These are phyloP conservation scores for Boletus pseudopeckii DNA, from an alignment of 768 basidiomycete genomes.

Conservation along the genomic window DNA sequence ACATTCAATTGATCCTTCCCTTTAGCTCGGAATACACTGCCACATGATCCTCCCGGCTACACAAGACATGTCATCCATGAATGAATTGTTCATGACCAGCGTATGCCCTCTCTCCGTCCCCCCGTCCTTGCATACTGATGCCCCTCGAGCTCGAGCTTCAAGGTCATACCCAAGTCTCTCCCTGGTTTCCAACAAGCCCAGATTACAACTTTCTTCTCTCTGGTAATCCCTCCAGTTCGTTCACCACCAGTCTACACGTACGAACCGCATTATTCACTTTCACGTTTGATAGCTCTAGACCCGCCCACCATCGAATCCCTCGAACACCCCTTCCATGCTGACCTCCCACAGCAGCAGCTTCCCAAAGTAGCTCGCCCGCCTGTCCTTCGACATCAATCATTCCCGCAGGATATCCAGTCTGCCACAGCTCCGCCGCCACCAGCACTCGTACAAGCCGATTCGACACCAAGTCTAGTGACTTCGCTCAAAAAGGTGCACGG, in stretches of 20 bases:
- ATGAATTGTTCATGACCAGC: slow-evolving; percentile 48
- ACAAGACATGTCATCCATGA: slow-evolving; percentile 45
- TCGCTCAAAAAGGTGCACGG: slow-evolving; percentile 68
- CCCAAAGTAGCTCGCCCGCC: slow-evolving; percentile 12
- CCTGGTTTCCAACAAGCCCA: slow-evolving; percentile 42
- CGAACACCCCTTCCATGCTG: slow-evolving; percentile 12
- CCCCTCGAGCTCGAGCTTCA: slow-evolving; percentile 23
- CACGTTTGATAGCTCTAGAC: slow-evolving; percentile 13
- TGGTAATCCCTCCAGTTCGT: slow-evolving; percentile 28
- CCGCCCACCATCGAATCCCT: not conserved
- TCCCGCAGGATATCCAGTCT: slow-evolving; percentile 27
- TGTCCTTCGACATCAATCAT: slow-evolving; percentile 29
- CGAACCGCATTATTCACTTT: not conserved
- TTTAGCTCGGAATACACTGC: slow-evolving; percentile 52
- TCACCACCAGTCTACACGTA: not conserved
- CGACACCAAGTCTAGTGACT: slow-evolving; percentile 51
- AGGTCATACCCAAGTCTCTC: slow-evolving; percentile 20
- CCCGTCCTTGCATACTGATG: not conserved
- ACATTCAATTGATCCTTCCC: slow-evolving; percentile 18
- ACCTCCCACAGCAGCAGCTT: slow-evolving; percentile 4
- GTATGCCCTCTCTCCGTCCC: slow-evolving; percentile 16
- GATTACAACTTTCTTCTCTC: slow-evolving; percentile 44
- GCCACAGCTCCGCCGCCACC: not conserved
- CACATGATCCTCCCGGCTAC: slow-evolving; percentile 53
- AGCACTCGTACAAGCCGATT: slow-evolving; percentile 19